Evolutionary conservation across 2,329 filamentous ascomycete species (phyloP).

Genomic region (Fusarium sp.): DNA sequence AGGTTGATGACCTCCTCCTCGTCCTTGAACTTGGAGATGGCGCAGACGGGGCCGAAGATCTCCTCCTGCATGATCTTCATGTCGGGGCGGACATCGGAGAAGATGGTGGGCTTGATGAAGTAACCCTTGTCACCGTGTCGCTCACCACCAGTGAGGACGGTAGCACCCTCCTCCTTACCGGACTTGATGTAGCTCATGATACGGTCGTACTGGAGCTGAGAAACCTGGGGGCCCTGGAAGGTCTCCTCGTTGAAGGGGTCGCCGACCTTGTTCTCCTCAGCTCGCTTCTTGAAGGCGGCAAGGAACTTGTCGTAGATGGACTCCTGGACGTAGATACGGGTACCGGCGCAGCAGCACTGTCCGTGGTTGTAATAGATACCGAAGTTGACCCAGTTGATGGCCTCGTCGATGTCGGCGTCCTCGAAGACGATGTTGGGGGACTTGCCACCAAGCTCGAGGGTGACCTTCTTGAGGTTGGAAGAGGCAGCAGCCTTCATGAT

Average conservation of each 20-base stretch:
- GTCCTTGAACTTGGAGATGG: constrained; percentile 87
- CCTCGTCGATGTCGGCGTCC: constrained; percentile 81
- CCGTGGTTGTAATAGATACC: constrained; percentile 75
- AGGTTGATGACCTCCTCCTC: constrained; percentile 82
- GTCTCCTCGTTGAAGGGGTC: constrained; percentile 83
- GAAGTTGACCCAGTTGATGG: constrained; percentile 82
- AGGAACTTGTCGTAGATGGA: constrained; percentile 90
- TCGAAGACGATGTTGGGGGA: constrained; percentile 84
- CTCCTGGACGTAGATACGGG: constrained; percentile 88
- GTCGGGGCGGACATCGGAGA: constrained; percentile 81
- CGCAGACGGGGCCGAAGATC: constrained; percentile 90
- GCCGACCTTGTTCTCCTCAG: constrained; percentile 80
- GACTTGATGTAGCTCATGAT: constrained; percentile 86
- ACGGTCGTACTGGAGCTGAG: constrained; percentile 86
- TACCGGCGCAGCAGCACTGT: constrained; percentile 79
- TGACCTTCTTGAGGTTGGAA: constrained; percentile 86
- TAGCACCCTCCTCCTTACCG: constrained; percentile 70
- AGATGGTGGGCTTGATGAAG: constrained; percentile 94
- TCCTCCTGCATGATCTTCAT: constrained; percentile 96
- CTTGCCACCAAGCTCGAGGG: constrained; percentile 84
- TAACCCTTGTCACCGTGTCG: constrained; percentile 80
- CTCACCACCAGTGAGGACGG: constrained; percentile 65
- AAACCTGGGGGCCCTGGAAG: constrained; percentile 91
- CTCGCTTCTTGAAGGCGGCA: constrained; percentile 81
- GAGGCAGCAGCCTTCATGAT: constrained; percentile 85